Percentiles rank a stretch among this genome's conserved stretches.
These are phyloP conservation scores for Kwoniella newhampshirensis DNA, from an alignment of 768 basidiomycete species.

Conservation along the genomic window DNA sequence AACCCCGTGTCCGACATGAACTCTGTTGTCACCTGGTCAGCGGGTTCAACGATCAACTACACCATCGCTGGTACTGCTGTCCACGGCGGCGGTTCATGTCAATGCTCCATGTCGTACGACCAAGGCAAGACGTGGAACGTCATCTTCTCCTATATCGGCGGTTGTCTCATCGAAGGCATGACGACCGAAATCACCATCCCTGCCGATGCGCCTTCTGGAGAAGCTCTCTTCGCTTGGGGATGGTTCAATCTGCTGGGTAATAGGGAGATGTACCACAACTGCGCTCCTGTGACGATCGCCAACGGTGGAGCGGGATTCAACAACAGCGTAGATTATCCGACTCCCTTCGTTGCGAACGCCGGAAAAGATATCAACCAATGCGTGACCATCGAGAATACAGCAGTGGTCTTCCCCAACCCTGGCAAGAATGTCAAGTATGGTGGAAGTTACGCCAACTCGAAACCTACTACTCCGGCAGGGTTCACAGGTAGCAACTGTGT, in stretches of 20 bases:
- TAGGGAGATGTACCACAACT: constrained; percentile 51
- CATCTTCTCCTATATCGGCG: constrained; percentile 52
- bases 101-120: constrained; percentile 55
- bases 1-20: constrained; percentile 36
- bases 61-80: constrained; percentile 48
- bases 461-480: constrained; percentile 38
- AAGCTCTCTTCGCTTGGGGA: constrained; percentile 54
- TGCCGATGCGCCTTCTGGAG: constrained; percentile 43
- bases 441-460: constrained; percentile 37
- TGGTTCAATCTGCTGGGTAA: constrained; percentile 55
- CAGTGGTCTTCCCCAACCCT: constrained; percentile 50
- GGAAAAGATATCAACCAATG: constrained; percentile 46
- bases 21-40: constrained; percentile 44
- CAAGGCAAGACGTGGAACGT: constrained; percentile 54
- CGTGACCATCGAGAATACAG: constrained; percentile 40
- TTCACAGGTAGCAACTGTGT: constrained; percentile 46
- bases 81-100: constrained; percentile 55
- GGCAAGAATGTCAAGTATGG: constrained; percentile 45
- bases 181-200: constrained; percentile 51
- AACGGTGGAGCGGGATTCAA: constrained; percentile 45
- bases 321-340: constrained; percentile 31
- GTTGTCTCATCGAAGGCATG: constrained; percentile 45
- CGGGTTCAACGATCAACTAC: constrained; percentile 47
- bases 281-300: constrained; percentile 46
- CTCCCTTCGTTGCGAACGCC: constrained; percentile 52